phyloP scores from a whole-genome alignment of 2,329 filamentous ascomycete species.

The Aspergillus novoparasiticus region DNA sequence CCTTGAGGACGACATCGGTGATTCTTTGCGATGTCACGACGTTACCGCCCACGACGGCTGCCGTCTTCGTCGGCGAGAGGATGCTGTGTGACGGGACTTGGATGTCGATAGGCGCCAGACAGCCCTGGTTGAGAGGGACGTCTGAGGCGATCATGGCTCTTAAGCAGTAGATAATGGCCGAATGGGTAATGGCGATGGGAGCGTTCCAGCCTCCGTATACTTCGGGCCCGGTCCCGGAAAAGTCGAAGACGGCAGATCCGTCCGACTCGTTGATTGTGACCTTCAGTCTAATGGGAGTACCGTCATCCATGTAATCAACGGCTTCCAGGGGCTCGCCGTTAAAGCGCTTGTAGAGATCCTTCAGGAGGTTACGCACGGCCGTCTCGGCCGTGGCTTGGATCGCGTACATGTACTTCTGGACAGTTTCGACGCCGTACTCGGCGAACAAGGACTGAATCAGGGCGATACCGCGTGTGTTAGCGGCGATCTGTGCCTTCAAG shows the following conservation, averaged over 20 bases:
- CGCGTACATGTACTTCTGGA: constrained; percentile 80
- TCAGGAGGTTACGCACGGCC: constrained; percentile 73
- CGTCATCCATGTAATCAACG: constrained; percentile 85
- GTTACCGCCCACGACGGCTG: constrained; percentile 82
- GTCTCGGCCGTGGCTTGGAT: constrained; percentile 81
- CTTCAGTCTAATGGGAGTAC: constrained; percentile 73
- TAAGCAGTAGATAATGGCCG: constrained; percentile 83
- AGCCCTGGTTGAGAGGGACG: constrained; percentile 86
- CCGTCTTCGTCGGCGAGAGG: constrained; percentile 72
- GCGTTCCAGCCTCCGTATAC: constrained; percentile 81
- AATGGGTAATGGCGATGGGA: constrained; percentile 78
- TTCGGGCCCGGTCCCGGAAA: constrained; percentile 76
- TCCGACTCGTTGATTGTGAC: constrained; percentile 73
- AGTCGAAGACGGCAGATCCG: constrained; percentile 77
- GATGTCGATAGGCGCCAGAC: constrained; percentile 74
- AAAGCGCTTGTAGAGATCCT: constrained; percentile 69
- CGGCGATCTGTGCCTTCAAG: constrained; percentile 82
- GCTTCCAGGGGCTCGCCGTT: constrained; percentile 71
- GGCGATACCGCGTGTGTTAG: constrained; percentile 82
- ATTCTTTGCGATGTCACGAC: constrained; percentile 78
- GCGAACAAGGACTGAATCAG: constrained; percentile 73
- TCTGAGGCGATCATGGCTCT: constrained; percentile 78
- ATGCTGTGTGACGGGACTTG: constrained; percentile 69
- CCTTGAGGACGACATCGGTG: constrained; percentile 79
- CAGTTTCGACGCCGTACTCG: constrained; percentile 75